phyloP scores from a whole-genome alignment of 2,329 filamentous ascomycete genomes.

The Hymenoscyphus scutula region DNA sequence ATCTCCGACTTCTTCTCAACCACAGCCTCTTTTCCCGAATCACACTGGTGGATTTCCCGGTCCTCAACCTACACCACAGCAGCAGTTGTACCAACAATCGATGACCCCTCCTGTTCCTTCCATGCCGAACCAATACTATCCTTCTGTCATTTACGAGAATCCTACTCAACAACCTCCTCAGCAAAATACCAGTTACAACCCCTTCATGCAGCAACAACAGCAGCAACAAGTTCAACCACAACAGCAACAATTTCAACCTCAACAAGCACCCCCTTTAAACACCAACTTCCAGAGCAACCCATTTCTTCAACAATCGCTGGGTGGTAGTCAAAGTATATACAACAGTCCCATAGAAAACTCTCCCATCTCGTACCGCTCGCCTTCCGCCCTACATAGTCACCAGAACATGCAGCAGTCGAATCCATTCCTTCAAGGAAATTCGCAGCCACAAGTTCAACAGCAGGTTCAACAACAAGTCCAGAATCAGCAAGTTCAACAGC shows the following conservation, averaged over 20 bases:
- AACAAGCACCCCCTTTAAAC: conserved; percentile 22
- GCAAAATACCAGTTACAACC: conserved; percentile 32
- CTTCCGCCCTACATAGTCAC: conserved; percentile 21
- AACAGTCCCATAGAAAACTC: conserved; percentile 31
- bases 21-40: conserved; percentile 68
- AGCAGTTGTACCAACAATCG: conserved; percentile 38
- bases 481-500: conserved; percentile 37
- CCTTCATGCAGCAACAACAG: conserved; percentile 31
- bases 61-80: conserved; percentile 41
- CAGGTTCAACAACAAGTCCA: conserved; percentile 42
- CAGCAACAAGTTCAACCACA: conserved; percentile 21
- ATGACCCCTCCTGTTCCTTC: conserved; percentile 36
- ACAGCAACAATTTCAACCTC: conserved; percentile 20
- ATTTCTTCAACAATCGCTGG: conserved; percentile 40
- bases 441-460: conserved; percentile 35
- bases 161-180: conserved; percentile 26
- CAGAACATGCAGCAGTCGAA: conserved; percentile 23
- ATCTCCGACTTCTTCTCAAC: conserved; percentile 37
- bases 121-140: conserved; percentile 34
- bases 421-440: conserved; percentile 41
- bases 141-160: conserved; percentile 33
- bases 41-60: conserved; percentile 61
- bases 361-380: conserved; percentile 36
- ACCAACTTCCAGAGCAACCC: conserved; percentile 39
- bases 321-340: conserved; percentile 27